Evolutionary conservation across 805 yeast species (phyloP), one percentile per base, ranked within the genome.

Genomic region (Komagataella phaffii): DNA sequence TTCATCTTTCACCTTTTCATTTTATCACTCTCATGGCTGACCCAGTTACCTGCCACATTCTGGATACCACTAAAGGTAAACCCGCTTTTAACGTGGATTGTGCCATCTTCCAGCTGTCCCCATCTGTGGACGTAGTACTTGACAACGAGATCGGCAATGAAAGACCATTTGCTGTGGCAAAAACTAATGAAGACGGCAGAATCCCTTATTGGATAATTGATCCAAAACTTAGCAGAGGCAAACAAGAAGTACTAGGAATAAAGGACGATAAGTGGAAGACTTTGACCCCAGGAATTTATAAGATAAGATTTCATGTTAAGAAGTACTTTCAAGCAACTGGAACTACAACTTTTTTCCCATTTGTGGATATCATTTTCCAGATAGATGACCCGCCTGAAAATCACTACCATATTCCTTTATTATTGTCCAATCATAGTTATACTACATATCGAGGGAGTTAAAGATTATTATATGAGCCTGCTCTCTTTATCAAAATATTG

Each of bases 351-450:
- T 89, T 89, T 63, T 90, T 89, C 72, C 97, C 97, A 0, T 84
- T 77, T 61, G 88, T 89, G 7, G 96, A 90, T 54, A 85, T 90
- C 45, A 71, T 75, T 0, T 90, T 90, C 61, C 76, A 75, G 30
- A 79, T 90, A 3, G 74, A 74, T 6, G 72, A 73, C 55, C 85
- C 85, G 0, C 83, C 88, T 0, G 88, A 83, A 54, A 70, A 77
- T 44, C 98, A 90, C 64, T 90, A 88, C 66, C 98, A 90, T 63
- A 84, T 90, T 51, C 98, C 98, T 0, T 68, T 90, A 55, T 73
- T 90, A 51, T 70, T 90, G 53, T 81, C 96, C 47, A 88, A 88
- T 61, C 88, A 84, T 67, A 84, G 96, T 40, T 90, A 89, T 68
- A 80, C 95, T 5, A 90, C 97, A 0, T 90, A 90, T 69, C 76